Percentiles rank a stretch among this genome's conserved stretches.
Evolutionary conservation across 495 filamentous ascomycete species (phyloP).

Genomic region (Penicillium bialowiezense): DNA sequence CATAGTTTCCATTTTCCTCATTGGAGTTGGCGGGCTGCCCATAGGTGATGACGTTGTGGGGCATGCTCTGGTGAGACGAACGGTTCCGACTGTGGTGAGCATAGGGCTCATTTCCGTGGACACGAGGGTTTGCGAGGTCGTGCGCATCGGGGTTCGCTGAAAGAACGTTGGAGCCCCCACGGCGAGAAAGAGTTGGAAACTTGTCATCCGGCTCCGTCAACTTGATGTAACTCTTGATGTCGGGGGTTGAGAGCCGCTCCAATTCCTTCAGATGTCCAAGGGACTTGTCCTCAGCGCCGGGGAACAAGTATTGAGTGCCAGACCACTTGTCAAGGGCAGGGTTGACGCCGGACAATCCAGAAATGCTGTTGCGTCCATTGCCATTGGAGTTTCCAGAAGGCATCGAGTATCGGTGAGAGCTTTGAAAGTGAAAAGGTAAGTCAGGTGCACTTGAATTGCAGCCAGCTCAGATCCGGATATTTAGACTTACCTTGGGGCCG

Average conservation of each 20-base stretch:
- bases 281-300: slow-evolving; percentile 67
- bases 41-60: slow-evolving; percentile 53
- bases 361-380: slow-evolving; percentile 51
- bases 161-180: slow-evolving; percentile 68
- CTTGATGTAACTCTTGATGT: slow-evolving; percentile 65
- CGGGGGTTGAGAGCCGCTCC: slow-evolving; percentile 54
- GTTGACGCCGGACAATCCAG: slow-evolving; percentile 37
- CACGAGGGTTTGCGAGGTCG: slow-evolving; percentile 72
- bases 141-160: slow-evolving; percentile 79
- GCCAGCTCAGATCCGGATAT: neutral
- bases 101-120: slow-evolving; percentile 65
- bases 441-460: slow-evolving; percentile 11
- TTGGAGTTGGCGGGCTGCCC: slow-evolving; percentile 28
- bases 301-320: slow-evolving; percentile 79
- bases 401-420: slow-evolving; percentile 79
- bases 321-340: slow-evolving; percentile 66
- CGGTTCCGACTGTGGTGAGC: slow-evolving; percentile 69
- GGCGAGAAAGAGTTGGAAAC: slow-evolving; percentile 78
- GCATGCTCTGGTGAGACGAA: slow-evolving; percentile 75
- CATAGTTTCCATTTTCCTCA: slow-evolving; percentile 17
- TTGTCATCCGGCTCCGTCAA: slow-evolving; percentile 75
- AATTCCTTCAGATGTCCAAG: slow-evolving; percentile 43
- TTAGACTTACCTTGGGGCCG: slow-evolving; percentile 40
- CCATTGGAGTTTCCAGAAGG: slow-evolving; percentile 65
- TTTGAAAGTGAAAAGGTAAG: slow-evolving; percentile 43